A percentile compares a stretch with the other conserved stretches of the same genome.
Conservation (phyloP, 1,139 yeast species). For the Suhomyces panamericanus region DNA sequence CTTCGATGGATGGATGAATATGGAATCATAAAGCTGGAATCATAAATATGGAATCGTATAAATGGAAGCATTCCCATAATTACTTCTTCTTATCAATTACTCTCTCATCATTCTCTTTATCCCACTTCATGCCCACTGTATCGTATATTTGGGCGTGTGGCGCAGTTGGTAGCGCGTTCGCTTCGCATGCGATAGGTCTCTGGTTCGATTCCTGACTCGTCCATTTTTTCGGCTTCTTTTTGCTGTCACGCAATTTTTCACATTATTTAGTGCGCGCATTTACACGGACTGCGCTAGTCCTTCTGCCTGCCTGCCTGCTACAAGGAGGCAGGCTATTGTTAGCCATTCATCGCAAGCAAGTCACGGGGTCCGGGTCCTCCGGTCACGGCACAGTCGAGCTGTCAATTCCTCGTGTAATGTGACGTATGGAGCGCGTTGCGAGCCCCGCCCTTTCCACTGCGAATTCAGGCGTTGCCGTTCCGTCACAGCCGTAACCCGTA, state of each 20-base stretch:
- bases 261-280: not conserved
- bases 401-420: constrained; percentile 1
- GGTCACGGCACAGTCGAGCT: not conserved
- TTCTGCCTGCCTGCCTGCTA: no score
- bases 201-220: constrained; percentile 89
- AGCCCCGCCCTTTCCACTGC: constrained; percentile 1
- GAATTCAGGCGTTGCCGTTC: constrained; percentile 6
- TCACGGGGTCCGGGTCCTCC: not conserved
- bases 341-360: not conserved
- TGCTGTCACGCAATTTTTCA: not conserved
- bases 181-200: constrained; percentile 75
- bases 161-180: constrained; percentile 92
- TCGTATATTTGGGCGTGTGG: constrained; percentile 65
- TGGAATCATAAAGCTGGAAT: no score
- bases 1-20: no score
- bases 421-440: constrained; percentile 2
- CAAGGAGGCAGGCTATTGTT: no score
- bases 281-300: no score
- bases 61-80: no score
- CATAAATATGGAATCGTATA: no score
- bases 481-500: constrained; percentile 4
- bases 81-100: no score
- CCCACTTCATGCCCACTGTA: not conserved
- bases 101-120: not conserved
- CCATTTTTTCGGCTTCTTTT: constrained; percentile 34